phyloP scores from a whole-genome alignment of 768 basidiomycete genomes.

The Crucibulum laeve region DNA sequence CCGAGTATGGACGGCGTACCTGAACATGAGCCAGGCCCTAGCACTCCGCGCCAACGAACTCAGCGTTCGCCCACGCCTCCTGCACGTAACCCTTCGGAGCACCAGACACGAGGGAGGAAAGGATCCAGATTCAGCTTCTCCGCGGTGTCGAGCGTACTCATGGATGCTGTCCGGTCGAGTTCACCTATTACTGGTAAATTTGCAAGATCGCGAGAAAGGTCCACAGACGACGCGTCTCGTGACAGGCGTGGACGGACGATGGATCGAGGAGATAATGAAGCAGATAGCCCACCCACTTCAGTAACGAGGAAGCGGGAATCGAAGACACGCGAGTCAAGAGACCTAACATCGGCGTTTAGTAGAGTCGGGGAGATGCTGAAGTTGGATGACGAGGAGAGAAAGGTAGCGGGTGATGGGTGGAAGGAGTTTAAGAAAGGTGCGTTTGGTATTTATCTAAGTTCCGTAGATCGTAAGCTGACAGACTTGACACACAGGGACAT shows the following conservation, averaged over 20 bases:
- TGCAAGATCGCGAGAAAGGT: constrained; percentile 14
- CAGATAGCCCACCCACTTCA: constrained; percentile 6
- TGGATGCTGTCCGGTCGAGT: constrained; percentile 45
- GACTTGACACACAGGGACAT: constrained; percentile 53
- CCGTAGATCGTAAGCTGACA: neutral
- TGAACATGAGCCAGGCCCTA: constrained; percentile 19
- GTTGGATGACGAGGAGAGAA: constrained; percentile 27
- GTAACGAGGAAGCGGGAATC: neutral
- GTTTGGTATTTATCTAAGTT: constrained; percentile 10
- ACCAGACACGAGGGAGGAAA: constrained; percentile 7
- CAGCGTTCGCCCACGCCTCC: constrained; percentile 6
- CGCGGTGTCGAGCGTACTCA: constrained; percentile 43
- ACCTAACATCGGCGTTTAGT: constrained; percentile 26
- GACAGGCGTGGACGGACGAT: constrained; percentile 27
- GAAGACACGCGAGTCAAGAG: constrained; percentile 16
- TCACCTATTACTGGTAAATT: constrained; percentile 26
- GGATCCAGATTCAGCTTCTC: constrained; percentile 49
- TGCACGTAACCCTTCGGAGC: constrained; percentile 4
- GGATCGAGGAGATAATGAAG: constrained; percentile 18
- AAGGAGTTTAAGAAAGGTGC: constrained; percentile 85
- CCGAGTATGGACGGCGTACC: constrained; percentile 35
- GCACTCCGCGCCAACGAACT: constrained; percentile 7
- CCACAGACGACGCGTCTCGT: constrained; percentile 4
- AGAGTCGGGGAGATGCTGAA: constrained; percentile 36
- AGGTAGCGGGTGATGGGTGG: constrained; percentile 56